Evolutionary conservation across 1,139 yeast species (phyloP).

Genomic region (Suhomyces chickasaworum): DNA sequence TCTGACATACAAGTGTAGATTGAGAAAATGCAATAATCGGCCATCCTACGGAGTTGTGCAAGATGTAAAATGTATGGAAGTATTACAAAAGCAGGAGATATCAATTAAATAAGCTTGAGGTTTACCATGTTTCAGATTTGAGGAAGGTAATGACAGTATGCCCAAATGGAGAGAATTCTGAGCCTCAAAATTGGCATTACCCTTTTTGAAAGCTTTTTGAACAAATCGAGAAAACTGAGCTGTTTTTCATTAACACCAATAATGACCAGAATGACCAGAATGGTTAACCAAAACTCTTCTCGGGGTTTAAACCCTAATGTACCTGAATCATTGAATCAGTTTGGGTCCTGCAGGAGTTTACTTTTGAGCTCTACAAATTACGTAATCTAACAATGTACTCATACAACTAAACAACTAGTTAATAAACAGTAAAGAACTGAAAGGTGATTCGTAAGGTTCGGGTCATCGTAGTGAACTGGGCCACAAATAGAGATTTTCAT

Average conservation of each 20-base stretch:
- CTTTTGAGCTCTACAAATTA: too few species aligned
- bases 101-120: background rate
- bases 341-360: too few species aligned
- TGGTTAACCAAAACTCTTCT: too few species aligned
- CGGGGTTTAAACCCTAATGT: too few species aligned
- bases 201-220: too few species aligned
- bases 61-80: background rate
- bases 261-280: too few species aligned
- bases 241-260: too few species aligned
- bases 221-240: background rate
- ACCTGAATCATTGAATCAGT: too few species aligned
- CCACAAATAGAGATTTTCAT: background rate
- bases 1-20: background rate
- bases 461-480: background rate
- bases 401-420: constrained; percentile 1
- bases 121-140: background rate
- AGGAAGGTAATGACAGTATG: background rate
- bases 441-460: constrained; percentile 5
- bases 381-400: background rate
- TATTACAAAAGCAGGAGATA: background rate
- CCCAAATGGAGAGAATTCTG: background rate
- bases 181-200: too few species aligned
- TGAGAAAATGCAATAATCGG: background rate
- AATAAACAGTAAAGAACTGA: constrained; percentile 9
- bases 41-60: background rate